phyloP scores from a whole-genome alignment of 768 basidiomycete species.

The Suillus sp. region DNA sequence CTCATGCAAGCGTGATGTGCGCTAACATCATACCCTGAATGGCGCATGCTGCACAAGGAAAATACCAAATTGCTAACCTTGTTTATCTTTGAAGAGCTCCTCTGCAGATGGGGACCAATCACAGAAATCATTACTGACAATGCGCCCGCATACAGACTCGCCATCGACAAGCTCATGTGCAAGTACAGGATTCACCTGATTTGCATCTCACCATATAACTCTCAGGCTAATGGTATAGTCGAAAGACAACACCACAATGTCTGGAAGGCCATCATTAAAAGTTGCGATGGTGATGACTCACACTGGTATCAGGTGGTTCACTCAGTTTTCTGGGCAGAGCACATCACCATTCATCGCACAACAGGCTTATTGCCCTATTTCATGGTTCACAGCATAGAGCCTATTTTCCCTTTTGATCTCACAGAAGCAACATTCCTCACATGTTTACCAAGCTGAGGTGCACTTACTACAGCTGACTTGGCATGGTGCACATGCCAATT shows the following conservation, averaged over 20 bases:
- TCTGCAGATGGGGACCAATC: constrained; percentile 12
- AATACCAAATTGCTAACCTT: background rate
- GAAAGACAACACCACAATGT: constrained; percentile 13
- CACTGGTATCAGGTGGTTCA: background rate
- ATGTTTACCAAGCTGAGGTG: too few species aligned
- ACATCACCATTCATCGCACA: background rate
- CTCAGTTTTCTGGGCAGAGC: background rate
- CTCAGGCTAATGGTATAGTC: background rate
- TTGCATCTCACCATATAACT: background rate
- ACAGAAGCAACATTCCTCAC: too few species aligned
- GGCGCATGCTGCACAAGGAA: constrained; percentile 33
- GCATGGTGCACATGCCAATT: too few species aligned
- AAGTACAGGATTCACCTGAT: too few species aligned
- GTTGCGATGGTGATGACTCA: background rate
- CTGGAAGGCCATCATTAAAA: constrained; percentile 15
- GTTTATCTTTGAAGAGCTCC: constrained; percentile 26
- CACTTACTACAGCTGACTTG: too few species aligned
- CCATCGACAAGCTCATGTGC: background rate
- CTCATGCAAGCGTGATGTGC: too few species aligned
- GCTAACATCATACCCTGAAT: too few species aligned
- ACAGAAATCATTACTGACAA: too few species aligned
- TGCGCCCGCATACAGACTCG: too few species aligned
- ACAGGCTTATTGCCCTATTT: background rate
- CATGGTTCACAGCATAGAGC: background rate
- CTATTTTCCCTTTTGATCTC: too few species aligned